Base-by-base conservation (phyloP, 179 eudicot genomes). In the Vitellaria paradoxa region DNA sequence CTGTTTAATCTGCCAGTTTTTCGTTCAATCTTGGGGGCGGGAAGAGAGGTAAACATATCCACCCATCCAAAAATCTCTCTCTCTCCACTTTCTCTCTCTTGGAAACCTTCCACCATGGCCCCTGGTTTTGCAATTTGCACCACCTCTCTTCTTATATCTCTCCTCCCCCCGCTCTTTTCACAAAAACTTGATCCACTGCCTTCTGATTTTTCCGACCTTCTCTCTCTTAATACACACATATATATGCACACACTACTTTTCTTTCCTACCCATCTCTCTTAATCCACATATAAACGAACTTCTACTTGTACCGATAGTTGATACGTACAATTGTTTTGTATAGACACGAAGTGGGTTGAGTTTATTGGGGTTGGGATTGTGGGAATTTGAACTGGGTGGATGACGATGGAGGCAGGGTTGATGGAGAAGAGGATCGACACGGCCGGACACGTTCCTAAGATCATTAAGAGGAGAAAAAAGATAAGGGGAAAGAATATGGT, bases 71-170 rank as follows among this genome's bases (percentile, higher is more conserved):
- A 9, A 5, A 40, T 0, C 45, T 7, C 42, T 70, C 73, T 15
- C 65, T n/a, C 50, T 15, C 64, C 68, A 2, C 56, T 75, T 42
- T 76, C 73, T 76, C 73, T 76, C 79, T 56, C 46, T 12, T n/a
- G 7, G 6, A 76, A 68, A 45, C 73, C 68, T 68, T 7, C 65
- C 5, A 17, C 80, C 66, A 87, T 86, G 85, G 90, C 90, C 88
- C 90, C 87, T 65, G 76, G 88, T 85, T 85, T 87, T 87, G 74
- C 69, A 62, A 83, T 85, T 87, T 87, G 74, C 69, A 62, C 14
- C 50, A 76, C 65, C 24, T 68, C 68, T 63, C 21, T 26, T 21
- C 45, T 76, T 42, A 23, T 55, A 9, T 56, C 18, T 63, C 52
- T 65, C 37, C 37, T 30, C 37, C 1, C 37, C 37, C 37, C 2